Base-by-base conservation (phyloP, 2,329 filamentous ascomycete species). In the Coleophoma cylindrospora region DNA sequence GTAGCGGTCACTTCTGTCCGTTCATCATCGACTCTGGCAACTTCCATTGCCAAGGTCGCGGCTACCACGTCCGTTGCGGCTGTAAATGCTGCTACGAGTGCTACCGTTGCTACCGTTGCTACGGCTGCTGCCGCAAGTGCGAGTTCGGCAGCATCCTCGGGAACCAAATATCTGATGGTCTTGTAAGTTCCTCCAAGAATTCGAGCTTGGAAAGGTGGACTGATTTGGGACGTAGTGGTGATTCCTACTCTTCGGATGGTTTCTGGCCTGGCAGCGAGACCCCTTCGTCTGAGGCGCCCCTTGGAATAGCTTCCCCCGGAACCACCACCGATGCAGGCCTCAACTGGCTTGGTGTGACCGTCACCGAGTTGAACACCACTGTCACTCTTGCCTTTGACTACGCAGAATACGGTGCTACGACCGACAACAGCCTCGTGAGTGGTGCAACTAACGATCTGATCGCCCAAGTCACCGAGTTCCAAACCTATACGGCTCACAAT, bases 91-190 rank as follows among this genome's bases (percentile, higher is more conserved):
- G 13, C 40, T 44, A 44, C 41, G 15, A 44, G 41, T 27, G 4
- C 41, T 44, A 32, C 41, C 15, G 12, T n/a, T 17, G 41, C 41
- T 17, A 21, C 41, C 9, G n/a, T n/a, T n/a, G n/a, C n/a, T 44
- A 32, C 41, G 32, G 12, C 21, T 17, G 41, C 41, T 17, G 21
- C 41, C 9, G n/a, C 41, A 32, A 33, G 22, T 15, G 41, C 41
- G 15, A 44, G 41, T n/a, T 44, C 41, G 12, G 12, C 32, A n/a
- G 41, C 41, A 44, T 44, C 41, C 10, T 44, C 41, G n/a, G 41
- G 41, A 44, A 44, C 41, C 21, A 44, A 44, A 44, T 44, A 44
- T n/a, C 41, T 44, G 19, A 44, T 44, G 41, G 15, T 44, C 41
- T 44, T 34, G 41, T 44, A 44, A 44, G 41, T 15, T 21, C 27